Conservation (phyloP, 176 grass and related monocot species). For the Hsuehochloa calcarea region DNA sequence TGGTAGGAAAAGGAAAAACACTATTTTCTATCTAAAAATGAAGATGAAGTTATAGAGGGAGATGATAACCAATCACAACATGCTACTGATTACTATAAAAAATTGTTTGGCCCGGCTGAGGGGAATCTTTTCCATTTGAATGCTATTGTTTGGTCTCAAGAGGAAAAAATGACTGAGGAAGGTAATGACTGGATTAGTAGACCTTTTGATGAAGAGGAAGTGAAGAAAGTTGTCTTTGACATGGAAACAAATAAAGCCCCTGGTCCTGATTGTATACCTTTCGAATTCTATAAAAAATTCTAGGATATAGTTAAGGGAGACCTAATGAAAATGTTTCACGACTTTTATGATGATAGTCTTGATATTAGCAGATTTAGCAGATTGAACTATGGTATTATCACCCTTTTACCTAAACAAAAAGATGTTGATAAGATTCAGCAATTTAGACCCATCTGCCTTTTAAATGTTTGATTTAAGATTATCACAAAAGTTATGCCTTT, state of each 20-base stretch:
- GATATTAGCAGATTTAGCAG: background rate
- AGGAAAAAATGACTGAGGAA: background rate
- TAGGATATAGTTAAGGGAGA: accelerated
- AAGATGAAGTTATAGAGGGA: background rate
- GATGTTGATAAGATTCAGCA: background rate
- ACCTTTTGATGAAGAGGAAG: background rate
- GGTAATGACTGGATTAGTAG: background rate
- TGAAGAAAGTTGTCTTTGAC: accelerated
- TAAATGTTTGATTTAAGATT: background rate
- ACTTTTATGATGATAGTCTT: accelerated
- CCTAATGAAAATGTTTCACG: accelerated
- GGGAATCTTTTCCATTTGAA: accelerated
- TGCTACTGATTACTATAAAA: background rate
- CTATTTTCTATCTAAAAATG: background rate
- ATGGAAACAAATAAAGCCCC: background rate
- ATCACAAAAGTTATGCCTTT: background rate
- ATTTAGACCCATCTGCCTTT: background rate
- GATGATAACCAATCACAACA: too few species aligned
- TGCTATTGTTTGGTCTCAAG: background rate
- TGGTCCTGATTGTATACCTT: too few species aligned
- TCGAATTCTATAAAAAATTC: too few species aligned
- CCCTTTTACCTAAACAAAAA: accelerated
- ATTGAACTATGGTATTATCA: background rate
- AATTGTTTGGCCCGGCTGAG: background rate
- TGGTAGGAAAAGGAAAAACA: background rate